Evolutionary conservation across 345 rosid genomes (phyloP).

Genomic region (Aegle marmelos): DNA sequence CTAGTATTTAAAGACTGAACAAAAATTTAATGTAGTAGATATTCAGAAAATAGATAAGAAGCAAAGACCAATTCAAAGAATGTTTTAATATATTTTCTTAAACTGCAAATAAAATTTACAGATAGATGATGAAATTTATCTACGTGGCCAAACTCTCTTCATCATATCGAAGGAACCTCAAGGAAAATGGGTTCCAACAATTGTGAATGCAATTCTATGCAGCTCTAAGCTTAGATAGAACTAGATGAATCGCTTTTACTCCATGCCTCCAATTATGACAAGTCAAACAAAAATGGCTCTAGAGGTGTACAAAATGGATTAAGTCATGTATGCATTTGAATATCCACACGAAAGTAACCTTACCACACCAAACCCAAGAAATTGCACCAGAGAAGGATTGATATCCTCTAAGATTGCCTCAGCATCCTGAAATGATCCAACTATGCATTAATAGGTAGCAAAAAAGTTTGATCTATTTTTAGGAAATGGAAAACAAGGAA

Average conservation of each 20-base stretch:
- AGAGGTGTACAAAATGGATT: background rate
- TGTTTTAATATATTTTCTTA: background rate
- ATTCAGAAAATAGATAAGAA: background rate
- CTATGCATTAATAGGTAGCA: background rate
- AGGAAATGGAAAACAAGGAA: background rate
- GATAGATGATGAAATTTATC: background rate
- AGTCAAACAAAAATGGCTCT: background rate
- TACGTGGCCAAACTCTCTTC: background rate
- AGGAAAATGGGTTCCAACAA: background rate
- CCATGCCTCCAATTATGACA: background rate
- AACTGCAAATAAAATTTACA: background rate
- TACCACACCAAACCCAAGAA: conserved; percentile 74
- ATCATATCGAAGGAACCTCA: background rate
- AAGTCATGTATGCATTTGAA: background rate
- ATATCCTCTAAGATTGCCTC: conserved; percentile 86
- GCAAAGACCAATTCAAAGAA: background rate
- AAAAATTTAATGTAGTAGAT: no score
- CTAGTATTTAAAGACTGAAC: background rate
- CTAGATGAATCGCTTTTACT: background rate
- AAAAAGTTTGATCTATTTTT: background rate
- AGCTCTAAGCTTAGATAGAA: background rate
- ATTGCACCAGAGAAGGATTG: conserved; percentile 72
- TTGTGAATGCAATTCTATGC: background rate
- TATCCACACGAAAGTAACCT: conserved; percentile 19
- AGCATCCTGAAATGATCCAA: conserved; percentile 58